A percentile compares a stretch with the other conserved stretches of the same genome.
phyloP scores from a whole-genome alignment of 2,329 filamentous ascomycete genomes.

The Aspergillus versicolor region DNA sequence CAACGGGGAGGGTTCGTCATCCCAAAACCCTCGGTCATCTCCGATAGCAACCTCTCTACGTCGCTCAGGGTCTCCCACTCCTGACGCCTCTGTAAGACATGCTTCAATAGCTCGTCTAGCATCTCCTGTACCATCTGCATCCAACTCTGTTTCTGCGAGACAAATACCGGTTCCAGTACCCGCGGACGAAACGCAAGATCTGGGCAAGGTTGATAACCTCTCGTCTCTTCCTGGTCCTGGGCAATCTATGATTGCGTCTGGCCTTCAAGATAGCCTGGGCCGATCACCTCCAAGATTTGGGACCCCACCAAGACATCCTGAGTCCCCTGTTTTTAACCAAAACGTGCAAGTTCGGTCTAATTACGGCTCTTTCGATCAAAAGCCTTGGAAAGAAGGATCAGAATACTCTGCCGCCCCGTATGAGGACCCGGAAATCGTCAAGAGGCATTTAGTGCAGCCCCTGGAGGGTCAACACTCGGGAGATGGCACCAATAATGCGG shows the following conservation, averaged over 20 bases:
- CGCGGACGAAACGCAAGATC: conserved; percentile 56
- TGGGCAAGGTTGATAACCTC: conserved; percentile 60
- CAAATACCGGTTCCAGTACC: conserved; percentile 44
- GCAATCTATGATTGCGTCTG: conserved; percentile 82
- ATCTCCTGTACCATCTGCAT: conserved; percentile 54
- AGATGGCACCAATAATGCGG: conserved; percentile 46
- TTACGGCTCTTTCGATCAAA: conserved; percentile 82
- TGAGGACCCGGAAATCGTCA: conserved; percentile 90
- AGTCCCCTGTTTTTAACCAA: conserved; percentile 57
- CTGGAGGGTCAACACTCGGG: conserved; percentile 32
- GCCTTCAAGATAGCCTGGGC: conserved; percentile 73
- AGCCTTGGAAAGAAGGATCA: conserved; percentile 52
- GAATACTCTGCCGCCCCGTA: conserved; percentile 58
- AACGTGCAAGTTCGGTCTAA: conserved; percentile 63
- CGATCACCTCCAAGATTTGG: conserved; percentile 43
- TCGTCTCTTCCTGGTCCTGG: conserved; percentile 72
- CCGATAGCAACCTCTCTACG: conserved; percentile 33
- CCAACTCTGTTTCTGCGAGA: conserved; percentile 34
- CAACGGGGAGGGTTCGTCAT: conserved; percentile 39
- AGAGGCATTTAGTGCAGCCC: conserved; percentile 81
- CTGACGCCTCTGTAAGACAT: conserved; percentile 48
- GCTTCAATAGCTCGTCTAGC: conserved; percentile 56
- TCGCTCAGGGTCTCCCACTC: conserved; percentile 37
- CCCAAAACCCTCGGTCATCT: conserved; percentile 31
- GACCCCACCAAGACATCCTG: conserved; percentile 52